Conservation (phyloP, 768 basidiomycete genomes). For the Rhodotorula graminis region DNA sequence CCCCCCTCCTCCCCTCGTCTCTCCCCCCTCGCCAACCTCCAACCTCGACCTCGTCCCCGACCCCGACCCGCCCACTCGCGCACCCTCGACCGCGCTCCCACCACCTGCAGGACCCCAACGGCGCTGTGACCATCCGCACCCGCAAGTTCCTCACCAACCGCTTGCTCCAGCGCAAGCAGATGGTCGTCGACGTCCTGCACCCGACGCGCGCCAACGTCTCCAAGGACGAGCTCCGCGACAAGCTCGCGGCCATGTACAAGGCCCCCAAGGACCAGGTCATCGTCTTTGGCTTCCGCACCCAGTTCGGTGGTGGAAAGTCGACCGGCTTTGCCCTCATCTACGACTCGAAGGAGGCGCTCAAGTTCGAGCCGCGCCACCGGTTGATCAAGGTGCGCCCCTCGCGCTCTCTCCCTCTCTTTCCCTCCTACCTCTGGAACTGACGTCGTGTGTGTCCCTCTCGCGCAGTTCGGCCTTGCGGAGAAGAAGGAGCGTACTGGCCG, state of each 20-base stretch:
- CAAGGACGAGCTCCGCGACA: constrained; percentile 82
- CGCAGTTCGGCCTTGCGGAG: constrained; percentile 50
- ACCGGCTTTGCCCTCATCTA: constrained; percentile 97
- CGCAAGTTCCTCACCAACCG: constrained; percentile 99
- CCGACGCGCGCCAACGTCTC: constrained; percentile 92
- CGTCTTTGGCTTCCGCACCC: constrained; percentile 87
- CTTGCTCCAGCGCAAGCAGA: constrained; percentile 90
- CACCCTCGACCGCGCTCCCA: neutral
- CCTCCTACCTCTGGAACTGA: neutral
- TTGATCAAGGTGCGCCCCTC: constrained; percentile 73
- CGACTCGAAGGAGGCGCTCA: constrained; percentile 84
- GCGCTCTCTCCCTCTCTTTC: neutral
- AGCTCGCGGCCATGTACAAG: constrained; percentile 90
- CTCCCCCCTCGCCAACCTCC: neutral
- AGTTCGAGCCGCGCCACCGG: constrained; percentile 95
- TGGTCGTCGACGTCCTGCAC: constrained; percentile 82
- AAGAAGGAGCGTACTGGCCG: constrained; percentile 89
- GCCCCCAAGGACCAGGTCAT: constrained; percentile 83
- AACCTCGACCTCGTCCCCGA: neutral
- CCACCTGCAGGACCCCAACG: constrained; percentile 35
- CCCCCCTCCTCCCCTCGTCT: too few species aligned
- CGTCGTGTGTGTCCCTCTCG: neutral
- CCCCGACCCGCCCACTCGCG: neutral
- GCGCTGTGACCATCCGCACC: constrained; percentile 84
- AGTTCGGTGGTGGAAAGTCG: constrained; percentile 96